These are phyloP conservation scores for Dillenia suffruticosa DNA, from an alignment of 164 flowering plant genomes.

Conservation along the genomic window DNA sequence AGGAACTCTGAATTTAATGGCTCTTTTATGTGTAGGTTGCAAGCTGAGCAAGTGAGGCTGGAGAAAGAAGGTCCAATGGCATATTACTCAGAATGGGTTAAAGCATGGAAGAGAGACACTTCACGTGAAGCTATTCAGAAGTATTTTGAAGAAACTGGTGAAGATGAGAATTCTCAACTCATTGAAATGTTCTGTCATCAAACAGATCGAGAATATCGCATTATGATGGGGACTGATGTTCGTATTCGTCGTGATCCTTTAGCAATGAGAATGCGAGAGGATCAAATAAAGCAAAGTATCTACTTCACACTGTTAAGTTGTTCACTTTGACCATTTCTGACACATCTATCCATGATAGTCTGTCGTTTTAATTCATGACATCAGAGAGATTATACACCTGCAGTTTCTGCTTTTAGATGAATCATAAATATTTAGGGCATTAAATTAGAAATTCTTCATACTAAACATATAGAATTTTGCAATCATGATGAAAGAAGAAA, in stretches of 20 bases:
- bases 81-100: constrained; percentile 97
- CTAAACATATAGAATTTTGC: too few relatives aligned
- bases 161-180: constrained; percentile 87
- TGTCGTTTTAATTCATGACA: too few relatives aligned
- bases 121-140: constrained; percentile 89
- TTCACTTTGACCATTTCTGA: too few relatives aligned
- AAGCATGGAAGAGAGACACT: constrained; percentile 90
- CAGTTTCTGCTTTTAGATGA: too few relatives aligned
- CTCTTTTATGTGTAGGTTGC: constrained; percentile 37
- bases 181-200: constrained; percentile 77
- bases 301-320: constrained; percentile 1
- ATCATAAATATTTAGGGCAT: too few relatives aligned
- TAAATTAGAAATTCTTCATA: too few relatives aligned
- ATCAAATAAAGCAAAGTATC: constrained; percentile 92
- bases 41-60: constrained; percentile 69
- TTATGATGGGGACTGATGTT: constrained; percentile 93
- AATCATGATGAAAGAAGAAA: too few relatives aligned
- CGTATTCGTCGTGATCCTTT: constrained; percentile 88
- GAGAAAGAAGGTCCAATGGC: constrained; percentile 75
- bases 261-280: constrained; percentile 95
- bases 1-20: too few relatives aligned
- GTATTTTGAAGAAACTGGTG: constrained; percentile 98
- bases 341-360: too few relatives aligned
- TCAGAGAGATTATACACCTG: too few relatives aligned
- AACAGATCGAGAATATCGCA: constrained; percentile 81